Base-by-base conservation (phyloP, 148 eudicot genomes). In the Camellia lanceoleosa region DNA sequence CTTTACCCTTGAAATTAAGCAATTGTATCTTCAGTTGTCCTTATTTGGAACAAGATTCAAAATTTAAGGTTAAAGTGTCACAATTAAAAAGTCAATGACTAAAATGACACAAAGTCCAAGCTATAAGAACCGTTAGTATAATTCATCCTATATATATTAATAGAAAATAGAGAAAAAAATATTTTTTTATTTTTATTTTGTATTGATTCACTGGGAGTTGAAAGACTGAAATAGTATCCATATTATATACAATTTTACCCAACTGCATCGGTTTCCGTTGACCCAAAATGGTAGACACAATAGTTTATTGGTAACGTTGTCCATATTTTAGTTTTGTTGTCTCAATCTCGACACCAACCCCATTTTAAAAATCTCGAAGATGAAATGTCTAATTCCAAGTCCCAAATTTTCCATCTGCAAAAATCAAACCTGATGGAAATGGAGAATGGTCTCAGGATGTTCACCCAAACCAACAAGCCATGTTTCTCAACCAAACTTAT, bases 391-490 rank as follows among this genome's bases (percentile, higher is more conserved):
- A 43, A 10, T 59, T 44, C 51, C 4, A 18, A 41, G n/a, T 49
- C 20, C n/a, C 15, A 63, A 52, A 49, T 73, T 16, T 18, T 4
- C 12, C 51, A 61, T 13, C 38, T 67, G 47, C 72, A 51, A 54
- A 3, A 1, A 14, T 23, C 69, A 52, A 65, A 30, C n/a, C 56
- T 41, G 11, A 65, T 15, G 79, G 65, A 78, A 64, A 81, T 68
- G 82, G 84, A 80, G 74, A 74, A 64, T 16, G 71, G 18, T 56
- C 71, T 66, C 49, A 78, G 68, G 47, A 59, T 30, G 30, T n/a
- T 51, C 55, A 43, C 30, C 63, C 65, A 55, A 70, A 64, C 16
- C 77, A 83, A 76, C 68, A 76, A 10, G 23, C 12, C 19, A 47
- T 62, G 20, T 19, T 15, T 42, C 59, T 74, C 55, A 3, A 38